A percentile compares a stretch with the other conserved stretches of the same genome.
These are phyloP conservation scores for Serendipita indica DNA, from an alignment of 768 basidiomycete genomes.

Conservation along the genomic window DNA sequence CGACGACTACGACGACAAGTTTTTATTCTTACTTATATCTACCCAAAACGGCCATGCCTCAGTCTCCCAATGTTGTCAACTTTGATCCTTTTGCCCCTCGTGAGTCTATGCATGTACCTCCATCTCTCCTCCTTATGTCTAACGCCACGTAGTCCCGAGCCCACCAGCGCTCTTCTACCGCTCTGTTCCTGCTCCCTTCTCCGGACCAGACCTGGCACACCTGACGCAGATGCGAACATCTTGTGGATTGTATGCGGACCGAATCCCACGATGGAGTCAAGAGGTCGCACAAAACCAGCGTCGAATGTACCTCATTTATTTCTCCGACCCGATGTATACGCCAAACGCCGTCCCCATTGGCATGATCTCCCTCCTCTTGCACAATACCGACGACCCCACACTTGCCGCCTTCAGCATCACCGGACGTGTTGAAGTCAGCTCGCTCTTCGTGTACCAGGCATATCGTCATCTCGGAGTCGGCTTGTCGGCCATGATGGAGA, in stretches of 20 bases:
- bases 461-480: not conserved
- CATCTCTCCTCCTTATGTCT: no score
- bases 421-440: not conserved
- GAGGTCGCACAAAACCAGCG: not conserved
- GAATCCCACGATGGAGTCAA: slow-evolving; percentile 2
- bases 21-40: not conserved
- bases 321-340: not conserved
- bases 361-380: slow-evolving; percentile 2
- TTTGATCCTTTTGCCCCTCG: slow-evolving; percentile 9
- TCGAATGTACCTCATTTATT: slow-evolving; percentile 4
- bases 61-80: not conserved
- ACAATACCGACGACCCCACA: not conserved
- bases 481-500: not conserved
- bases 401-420: not conserved
- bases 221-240: not conserved
- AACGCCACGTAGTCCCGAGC: not conserved
- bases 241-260: slow-evolving; percentile 6
- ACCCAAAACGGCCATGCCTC: no score
- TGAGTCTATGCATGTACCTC: not conserved
- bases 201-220: not conserved
- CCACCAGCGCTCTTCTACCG: slow-evolving; percentile 2
- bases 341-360: not conserved
- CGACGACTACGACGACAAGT: no score
- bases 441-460: slow-evolving; percentile 4
- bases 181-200: not conserved